Base-by-base conservation (phyloP, 306 rosid species). In the Psophocarpus tetragonolobus region DNA sequence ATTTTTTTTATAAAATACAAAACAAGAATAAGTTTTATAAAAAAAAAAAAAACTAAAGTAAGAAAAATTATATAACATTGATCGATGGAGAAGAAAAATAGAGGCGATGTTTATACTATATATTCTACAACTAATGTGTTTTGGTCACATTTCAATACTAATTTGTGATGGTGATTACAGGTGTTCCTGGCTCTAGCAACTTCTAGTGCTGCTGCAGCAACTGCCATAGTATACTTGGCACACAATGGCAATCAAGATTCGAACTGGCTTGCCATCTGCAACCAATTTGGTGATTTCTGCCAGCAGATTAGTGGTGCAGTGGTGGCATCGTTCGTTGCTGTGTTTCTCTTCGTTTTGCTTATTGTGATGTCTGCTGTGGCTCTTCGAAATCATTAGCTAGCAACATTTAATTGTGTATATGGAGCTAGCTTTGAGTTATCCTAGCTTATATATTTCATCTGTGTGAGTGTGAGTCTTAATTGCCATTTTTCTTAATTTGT, bases 241-340 rank as follows among this genome's bases (percentile, higher is more conserved):
- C 95, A 92, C 82, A 88, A 84, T 51, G 97, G 97, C 0, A 84
- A 90, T 29, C 41, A 88, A 14, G 83, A 77, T 78, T 79, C 95
- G 4, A 92, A 90, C 8, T 92, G 97, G 95, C 60, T 90, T 8
- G 93, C 97, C n/a, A 85, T 92, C 8, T 92, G 97, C 81, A 82
- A 88, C 71, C 95, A 90, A 73, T 92, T 87, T 48, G 87, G 84
- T 9, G 87, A 83, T 69, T 92, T 92, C 64, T 90, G 97, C 66
- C 68, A 65, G 76, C 4, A 21, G 24, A 71, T 83, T 6, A 92
- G 97, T 58, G 86, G 79, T 3, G 91, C 97, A 0, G 97, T 92
- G 71, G 89, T 92, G 36, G 76, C 91, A 0, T 69, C 96, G 0
- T 85, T 88, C 41, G 20, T 71, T 27, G 82, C 90, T 0, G 97